Evolutionary conservation across 2,329 filamentous ascomycete species (phyloP).

Genomic region (Trichothecium roseum): DNA sequence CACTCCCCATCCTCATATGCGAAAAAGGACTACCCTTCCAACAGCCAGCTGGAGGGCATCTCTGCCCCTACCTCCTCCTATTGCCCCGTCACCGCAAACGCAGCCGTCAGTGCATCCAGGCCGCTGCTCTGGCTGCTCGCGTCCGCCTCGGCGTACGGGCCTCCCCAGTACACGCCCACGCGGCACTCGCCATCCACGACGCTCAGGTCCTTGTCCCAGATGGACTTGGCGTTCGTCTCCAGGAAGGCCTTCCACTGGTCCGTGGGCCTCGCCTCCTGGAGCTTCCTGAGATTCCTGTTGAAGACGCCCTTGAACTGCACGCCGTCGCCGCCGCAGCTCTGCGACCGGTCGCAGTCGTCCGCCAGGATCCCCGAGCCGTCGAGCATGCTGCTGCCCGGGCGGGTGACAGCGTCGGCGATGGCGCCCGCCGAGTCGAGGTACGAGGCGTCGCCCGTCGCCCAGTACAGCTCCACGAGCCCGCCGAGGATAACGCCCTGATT

Average conservation of each 20-base stretch:
- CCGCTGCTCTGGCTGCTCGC: slow-evolving; percentile 2
- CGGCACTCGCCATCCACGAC: slow-evolving; percentile 1
- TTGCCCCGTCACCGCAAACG: slow-evolving; percentile 1
- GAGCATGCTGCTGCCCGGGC: slow-evolving; percentile 23
- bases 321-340: slow-evolving; percentile 36
- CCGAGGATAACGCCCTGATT: slow-evolving; percentile 38
- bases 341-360: slow-evolving; percentile 20
- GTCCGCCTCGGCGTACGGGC: slow-evolving; percentile 3
- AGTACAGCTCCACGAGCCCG: slow-evolving; percentile 35
- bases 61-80: too few relatives aligned
- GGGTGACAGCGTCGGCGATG: slow-evolving; percentile 44
- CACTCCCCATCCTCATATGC: too few relatives aligned
- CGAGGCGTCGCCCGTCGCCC: slow-evolving; percentile 27
- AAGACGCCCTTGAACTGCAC: slow-evolving; percentile 52
- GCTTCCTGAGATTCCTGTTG: slow-evolving; percentile 4
- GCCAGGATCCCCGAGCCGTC: slow-evolving; percentile 34
- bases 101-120: slow-evolving; percentile 3
- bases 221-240: slow-evolving; percentile 6
- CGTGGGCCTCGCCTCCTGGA: slow-evolving; percentile 3
- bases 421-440: slow-evolving; percentile 24
- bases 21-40: too few relatives aligned
- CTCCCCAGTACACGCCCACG: slow-evolving; percentile 3
- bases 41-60: too few relatives aligned
- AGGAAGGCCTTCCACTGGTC: slow-evolving; percentile 6
- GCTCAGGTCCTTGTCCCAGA: slow-evolving; percentile 7